A percentile compares a stretch with the other conserved stretches of the same genome.
These are phyloP conservation scores for Diospyros lotus DNA, from an alignment of 148 eudicot genomes.

Conservation along the genomic window DNA sequence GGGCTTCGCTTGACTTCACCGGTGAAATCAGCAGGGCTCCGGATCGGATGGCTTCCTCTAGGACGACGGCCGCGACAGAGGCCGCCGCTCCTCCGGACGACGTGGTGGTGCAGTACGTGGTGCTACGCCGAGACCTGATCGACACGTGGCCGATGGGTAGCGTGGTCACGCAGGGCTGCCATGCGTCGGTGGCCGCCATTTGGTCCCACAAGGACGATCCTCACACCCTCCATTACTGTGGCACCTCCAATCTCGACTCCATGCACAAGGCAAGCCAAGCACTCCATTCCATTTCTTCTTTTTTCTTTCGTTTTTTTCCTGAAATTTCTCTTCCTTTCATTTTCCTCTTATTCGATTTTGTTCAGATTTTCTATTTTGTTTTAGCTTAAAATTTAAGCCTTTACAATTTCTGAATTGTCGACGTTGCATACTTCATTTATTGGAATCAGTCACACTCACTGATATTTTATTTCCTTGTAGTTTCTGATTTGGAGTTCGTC, in stretches of 20 bases:
- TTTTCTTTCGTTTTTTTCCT: no score
- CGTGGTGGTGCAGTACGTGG: slow-evolving; percentile 71
- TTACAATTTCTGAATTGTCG: not conserved
- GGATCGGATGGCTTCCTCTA: slow-evolving; percentile 8
- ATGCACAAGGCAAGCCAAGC: slow-evolving; percentile 71
- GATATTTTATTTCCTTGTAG: not conserved
- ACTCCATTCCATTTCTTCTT: no score
- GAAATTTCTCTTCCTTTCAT: not conserved
- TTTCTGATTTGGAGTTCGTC: not conserved
- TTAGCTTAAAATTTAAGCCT: not conserved
- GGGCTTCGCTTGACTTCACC: not conserved
- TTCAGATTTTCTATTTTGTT: not conserved
- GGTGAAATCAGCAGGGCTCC: not conserved
- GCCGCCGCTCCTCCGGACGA: slow-evolving; percentile 20
- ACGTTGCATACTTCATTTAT: not conserved
- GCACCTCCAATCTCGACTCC: slow-evolving; percentile 43
- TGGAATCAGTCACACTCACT: not conserved
- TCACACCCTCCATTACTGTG: slow-evolving; percentile 50
- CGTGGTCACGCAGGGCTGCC: slow-evolving; percentile 85
- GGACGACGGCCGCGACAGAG: not conserved
- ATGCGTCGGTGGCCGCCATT: slow-evolving; percentile 75
- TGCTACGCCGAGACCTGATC: slow-evolving; percentile 68
- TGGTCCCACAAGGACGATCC: slow-evolving; percentile 75
- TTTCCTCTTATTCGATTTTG: not conserved
- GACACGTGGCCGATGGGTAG: slow-evolving; percentile 84